Conservation (phyloP, 1,139 yeast genomes). For the Pneumocystis wakefieldiae region DNA sequence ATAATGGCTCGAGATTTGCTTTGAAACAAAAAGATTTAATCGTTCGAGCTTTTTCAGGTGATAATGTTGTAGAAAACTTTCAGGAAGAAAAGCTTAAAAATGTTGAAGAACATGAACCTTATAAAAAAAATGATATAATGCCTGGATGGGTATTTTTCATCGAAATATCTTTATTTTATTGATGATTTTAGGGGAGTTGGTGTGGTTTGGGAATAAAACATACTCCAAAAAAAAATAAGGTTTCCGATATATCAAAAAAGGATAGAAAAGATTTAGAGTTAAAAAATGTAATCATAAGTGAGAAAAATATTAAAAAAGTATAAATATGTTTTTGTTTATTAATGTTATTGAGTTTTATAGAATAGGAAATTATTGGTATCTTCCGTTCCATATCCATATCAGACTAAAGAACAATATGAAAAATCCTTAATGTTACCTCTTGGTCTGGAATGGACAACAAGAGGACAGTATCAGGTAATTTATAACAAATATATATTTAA, state of each 20-base stretch:
- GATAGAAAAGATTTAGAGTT: constrained; percentile 65
- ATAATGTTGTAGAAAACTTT: constrained; percentile 69
- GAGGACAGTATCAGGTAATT: constrained; percentile 69
- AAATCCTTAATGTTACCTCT: constrained; percentile 88
- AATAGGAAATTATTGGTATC: constrained; percentile 65
- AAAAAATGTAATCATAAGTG: constrained; percentile 77
- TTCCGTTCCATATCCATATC: constrained; percentile 86
- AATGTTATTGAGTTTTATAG: constrained; percentile 17
- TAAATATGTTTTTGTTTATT: background rate
- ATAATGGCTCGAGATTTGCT: background rate
- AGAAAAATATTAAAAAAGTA: constrained; percentile 60
- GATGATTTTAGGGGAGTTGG: background rate
- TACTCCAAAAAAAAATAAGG: constrained; percentile 37
- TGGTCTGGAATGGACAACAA: constrained; percentile 92
- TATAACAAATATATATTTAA: background rate
- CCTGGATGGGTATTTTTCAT: constrained; percentile 67
- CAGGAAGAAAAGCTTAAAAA: constrained; percentile 54
- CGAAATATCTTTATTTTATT: background rate
- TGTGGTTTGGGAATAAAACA: constrained; percentile 19
- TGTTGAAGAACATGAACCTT: constrained; percentile 70
- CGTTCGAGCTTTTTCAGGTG: constrained; percentile 92
- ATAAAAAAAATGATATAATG: constrained; percentile 66
- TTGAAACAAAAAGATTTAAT: constrained; percentile 69
- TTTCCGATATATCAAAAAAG: constrained; percentile 48
- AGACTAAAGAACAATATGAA: constrained; percentile 86